Percentiles rank a stretch among this genome's conserved stretches.
Evolutionary conservation across 805 yeast species (phyloP).

Genomic region (Cephaloascus albidus): DNA sequence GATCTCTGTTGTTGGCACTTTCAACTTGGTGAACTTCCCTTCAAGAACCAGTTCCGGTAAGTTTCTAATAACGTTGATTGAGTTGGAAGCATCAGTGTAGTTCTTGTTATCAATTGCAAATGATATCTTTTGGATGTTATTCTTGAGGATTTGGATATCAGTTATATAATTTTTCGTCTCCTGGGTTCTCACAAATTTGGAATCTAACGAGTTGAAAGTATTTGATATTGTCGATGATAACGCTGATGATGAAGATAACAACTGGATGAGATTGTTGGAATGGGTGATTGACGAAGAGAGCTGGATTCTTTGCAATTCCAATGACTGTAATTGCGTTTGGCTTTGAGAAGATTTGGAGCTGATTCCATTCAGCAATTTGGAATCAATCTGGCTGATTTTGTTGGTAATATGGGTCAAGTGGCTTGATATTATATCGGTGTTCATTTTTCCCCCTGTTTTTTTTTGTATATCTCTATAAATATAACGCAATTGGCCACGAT

Average conservation of each 20-base stretch:
- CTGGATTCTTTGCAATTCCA: background rate
- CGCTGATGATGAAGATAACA: background rate
- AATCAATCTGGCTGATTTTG: background rate
- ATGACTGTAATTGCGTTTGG: background rate
- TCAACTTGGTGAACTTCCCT: slow-evolving; percentile 67
- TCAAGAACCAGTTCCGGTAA: slow-evolving; percentile 44
- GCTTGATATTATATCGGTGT: background rate
- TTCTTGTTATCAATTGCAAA: slow-evolving; percentile 18
- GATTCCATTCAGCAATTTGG: background rate
- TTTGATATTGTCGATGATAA: background rate
- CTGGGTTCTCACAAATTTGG: background rate
- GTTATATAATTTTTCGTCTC: background rate
- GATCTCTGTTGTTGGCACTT: slow-evolving; percentile 79
- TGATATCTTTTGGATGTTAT: background rate
- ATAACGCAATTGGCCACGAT: no score
- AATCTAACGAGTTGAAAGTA: background rate
- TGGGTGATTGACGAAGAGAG: background rate
- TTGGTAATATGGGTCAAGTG: background rate
- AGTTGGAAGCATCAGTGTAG: slow-evolving; percentile 72
- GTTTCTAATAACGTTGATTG: slow-evolving; percentile 42
- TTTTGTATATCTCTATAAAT: no score
- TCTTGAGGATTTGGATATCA: background rate
- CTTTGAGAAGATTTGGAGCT: background rate
- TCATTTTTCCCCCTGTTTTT: background rate
- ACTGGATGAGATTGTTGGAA: background rate